Base-by-base conservation (phyloP, 192 early-diverging fungal genomes). In the Coemansia umbellata region DNA sequence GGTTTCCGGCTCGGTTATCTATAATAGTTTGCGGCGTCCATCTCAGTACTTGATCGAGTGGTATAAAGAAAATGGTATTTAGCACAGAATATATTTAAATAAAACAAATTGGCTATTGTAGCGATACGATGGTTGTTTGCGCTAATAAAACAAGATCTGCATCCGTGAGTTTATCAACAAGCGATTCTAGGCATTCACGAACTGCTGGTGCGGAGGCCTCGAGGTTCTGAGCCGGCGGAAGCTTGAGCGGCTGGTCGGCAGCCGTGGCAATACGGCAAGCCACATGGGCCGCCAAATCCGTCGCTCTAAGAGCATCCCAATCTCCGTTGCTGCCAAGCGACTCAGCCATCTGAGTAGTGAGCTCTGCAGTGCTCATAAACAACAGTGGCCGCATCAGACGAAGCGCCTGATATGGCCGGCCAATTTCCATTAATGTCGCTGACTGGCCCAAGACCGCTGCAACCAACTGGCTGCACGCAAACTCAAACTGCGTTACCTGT, bases 401-500 rank as follows among this genome's bases (percentile, higher is more conserved):
- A 23, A 71, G 23, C 1, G 52, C 53, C 0, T 30, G 39, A 23
- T 64, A 60, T 5, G 56, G 53, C 18, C 19, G 11, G 6, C 68
- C 68, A n/a, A 47, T 27, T 14, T 33, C 50, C 4, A 54, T 30
- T 3, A 58, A 50, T 14, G 33, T 36, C 14, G 26, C 14, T 31
- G 41, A 39, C 7, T 17, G 26, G 17, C 13, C 26, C 27, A 13
- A 22, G 8, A 53, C 44, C 0, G 49, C 26, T 3, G 40, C 28
- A 0, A 60, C 35, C 15, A 71, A 8, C 42, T 71, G 68, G 55
- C 61, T 71, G 31, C 60, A 55, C 1, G 53, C 68, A 56, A 71
- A 71, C 56, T 71, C 68, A 30, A 71, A 55, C 47, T 58, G 68
- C 32, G 68, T 53, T 9, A 40, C 56, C 10, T 60, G 52, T 11